These are phyloP conservation scores for Escovopsis sp. DNA, from an alignment of 2,329 filamentous ascomycete species.

Conservation along the genomic window DNA sequence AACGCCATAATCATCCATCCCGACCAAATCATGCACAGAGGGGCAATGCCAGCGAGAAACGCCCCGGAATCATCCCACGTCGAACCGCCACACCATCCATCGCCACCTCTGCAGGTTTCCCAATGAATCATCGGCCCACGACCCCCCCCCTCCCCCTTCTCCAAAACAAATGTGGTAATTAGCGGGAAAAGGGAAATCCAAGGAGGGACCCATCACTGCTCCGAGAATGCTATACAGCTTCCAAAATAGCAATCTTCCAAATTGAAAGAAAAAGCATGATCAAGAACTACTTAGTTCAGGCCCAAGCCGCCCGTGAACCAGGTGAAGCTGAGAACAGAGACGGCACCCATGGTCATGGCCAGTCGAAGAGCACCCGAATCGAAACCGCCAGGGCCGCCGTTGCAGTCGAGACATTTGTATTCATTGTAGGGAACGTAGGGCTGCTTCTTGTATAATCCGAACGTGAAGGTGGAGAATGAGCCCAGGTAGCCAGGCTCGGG, in stretches of 20 bases:
- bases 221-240: too few relatives aligned
- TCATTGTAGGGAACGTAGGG: slow-evolving; percentile 35
- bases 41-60: slow-evolving; percentile 1
- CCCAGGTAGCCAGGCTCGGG: slow-evolving; percentile 42
- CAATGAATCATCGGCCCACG: background rate
- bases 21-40: background rate
- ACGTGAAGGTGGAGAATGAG: slow-evolving; percentile 32
- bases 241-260: too few relatives aligned
- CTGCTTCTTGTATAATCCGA: slow-evolving; percentile 42
- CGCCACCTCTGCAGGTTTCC: slow-evolving; percentile 2
- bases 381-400: slow-evolving; percentile 31
- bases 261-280: too few relatives aligned
- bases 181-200: background rate
- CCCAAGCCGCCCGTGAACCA: slow-evolving; percentile 46
- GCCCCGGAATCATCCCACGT: slow-evolving; percentile 3
- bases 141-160: background rate
- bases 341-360: slow-evolving; percentile 36
- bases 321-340: slow-evolving; percentile 46
- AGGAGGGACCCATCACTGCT: background rate
- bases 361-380: slow-evolving; percentile 35
- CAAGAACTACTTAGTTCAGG: slow-evolving; percentile 14
- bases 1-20: slow-evolving; percentile 3
- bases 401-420: slow-evolving; percentile 46
- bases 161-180: background rate
- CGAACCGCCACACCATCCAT: background rate